Percentiles rank a stretch among this genome's conserved stretches.
These are phyloP conservation scores for Kwoniella europaea DNA, from an alignment of 768 basidiomycete species.

Conservation along the genomic window DNA sequence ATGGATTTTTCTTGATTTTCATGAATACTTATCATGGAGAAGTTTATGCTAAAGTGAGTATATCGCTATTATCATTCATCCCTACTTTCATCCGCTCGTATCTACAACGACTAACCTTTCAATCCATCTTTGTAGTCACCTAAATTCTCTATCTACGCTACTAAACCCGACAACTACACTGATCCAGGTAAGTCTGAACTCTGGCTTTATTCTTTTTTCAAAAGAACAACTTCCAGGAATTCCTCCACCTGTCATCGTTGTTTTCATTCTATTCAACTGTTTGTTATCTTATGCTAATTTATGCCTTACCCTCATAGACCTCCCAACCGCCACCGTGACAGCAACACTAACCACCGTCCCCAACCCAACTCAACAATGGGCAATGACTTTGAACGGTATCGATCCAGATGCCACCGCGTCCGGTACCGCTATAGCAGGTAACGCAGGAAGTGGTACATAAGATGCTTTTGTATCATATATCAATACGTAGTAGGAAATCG, in stretches of 20 bases:
- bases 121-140: constrained; percentile 31
- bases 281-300: not conserved
- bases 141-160: constrained; percentile 50
- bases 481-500: too few relatives aligned
- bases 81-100: too few relatives aligned
- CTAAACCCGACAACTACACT: constrained; percentile 51
- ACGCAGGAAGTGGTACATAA: constrained; percentile 41
- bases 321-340: constrained; percentile 50
- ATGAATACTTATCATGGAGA: constrained; percentile 54
- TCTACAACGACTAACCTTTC: not conserved
- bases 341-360: constrained; percentile 48
- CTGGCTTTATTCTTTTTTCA: not conserved
- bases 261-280: not conserved
- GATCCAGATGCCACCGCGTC: constrained; percentile 48
- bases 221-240: too few relatives aligned
- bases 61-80: too few relatives aligned
- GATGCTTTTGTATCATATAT: not conserved
- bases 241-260: too few relatives aligned
- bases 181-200: constrained; percentile 23
- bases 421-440: constrained; percentile 31
- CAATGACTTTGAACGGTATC: constrained; percentile 52
- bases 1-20: constrained; percentile 54
- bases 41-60: constrained; percentile 48
- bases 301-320: constrained; percentile 22
- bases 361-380: constrained; percentile 56